Evolutionary conservation across 352 stramenopile species (phyloP), one percentile per base, ranked within the genome.

Genomic region (Phytophthora melonis): DNA sequence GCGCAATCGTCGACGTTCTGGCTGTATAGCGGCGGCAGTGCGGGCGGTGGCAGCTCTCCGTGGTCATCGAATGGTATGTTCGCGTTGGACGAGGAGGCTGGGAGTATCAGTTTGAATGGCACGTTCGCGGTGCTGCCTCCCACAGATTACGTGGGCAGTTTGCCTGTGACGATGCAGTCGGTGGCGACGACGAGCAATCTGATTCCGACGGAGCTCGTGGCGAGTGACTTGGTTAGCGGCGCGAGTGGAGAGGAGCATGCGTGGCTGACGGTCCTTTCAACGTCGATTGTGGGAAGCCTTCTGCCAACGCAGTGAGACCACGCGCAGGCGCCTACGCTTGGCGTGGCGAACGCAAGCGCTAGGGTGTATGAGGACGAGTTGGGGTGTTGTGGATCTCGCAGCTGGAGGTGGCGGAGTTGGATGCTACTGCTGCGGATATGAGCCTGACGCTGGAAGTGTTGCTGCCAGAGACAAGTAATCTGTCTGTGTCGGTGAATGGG

Each of bases 301-400:
- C 14, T 74, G 25, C 43, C 45, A 13, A 61, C 49, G 18, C 43
- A 72, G 25, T 78, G 70, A 66, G 64, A 74, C 27, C 70, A 78
- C 27, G 70, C 70, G 4, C 70, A 78, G 39, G 30, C 59, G 9
- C 66, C 70, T 27, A 34, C 30, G 11, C 71, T 78, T 27, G 27
- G 9, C 1, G 34, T 78, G 10, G 47, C 11, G 36, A 70, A 70
- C 23, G 27, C 45, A 18, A 70, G 59, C 45, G 64, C 47, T n/a
- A 70, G 36, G 23, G 70, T 78, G 52, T 78, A 74, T 32, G 70
- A 78, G 45, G 66, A 78, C 32, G 70, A 74, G 59, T 19, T 67
- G 54, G 56, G 34, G 19, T 66, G 41, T 3, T 78, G 55, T 63
- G 36, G 53, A 71, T 78, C 30, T 70, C 64, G 16, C 43, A 74